A percentile compares a stretch with the other conserved stretches of the same genome.
Evolutionary conservation across 805 yeast genomes (phyloP).

Genomic region (Wickerhamiella brachini): DNA sequence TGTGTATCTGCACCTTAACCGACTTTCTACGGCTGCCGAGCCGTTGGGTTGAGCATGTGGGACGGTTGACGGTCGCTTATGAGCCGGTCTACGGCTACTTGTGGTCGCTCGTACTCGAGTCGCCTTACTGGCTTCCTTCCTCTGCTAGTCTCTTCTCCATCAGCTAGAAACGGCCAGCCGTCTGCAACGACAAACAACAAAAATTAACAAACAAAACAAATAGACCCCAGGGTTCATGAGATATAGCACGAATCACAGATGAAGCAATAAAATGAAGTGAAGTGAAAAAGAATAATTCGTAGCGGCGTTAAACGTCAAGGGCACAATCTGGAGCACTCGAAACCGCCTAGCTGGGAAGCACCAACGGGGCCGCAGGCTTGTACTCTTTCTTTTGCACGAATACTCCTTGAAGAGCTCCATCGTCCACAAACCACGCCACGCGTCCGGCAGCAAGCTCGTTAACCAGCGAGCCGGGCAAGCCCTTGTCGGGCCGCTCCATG

Average conservation of each 20-base stretch:
- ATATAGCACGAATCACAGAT: neutral
- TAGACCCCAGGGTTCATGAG: neutral
- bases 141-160: neutral
- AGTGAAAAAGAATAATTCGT: neutral
- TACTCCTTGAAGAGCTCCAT: slow-evolving; percentile 76
- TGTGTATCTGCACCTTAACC: slow-evolving; percentile 72
- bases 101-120: too few species aligned
- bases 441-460: slow-evolving; percentile 95
- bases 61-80: too few species aligned
- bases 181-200: neutral
- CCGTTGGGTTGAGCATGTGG: slow-evolving; percentile 28
- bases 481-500: slow-evolving; percentile 95
- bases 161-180: neutral
- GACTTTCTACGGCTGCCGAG: slow-evolving; percentile 60
- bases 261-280: neutral
- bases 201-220: neutral
- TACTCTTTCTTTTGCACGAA: slow-evolving; percentile 59
- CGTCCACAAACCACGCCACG: slow-evolving; percentile 95
- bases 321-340: too few species aligned
- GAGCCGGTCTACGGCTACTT: too few species aligned
- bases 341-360: neutral
- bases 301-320: neutral
- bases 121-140: too few species aligned
- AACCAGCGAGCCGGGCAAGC: slow-evolving; percentile 83
- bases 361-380: slow-evolving; percentile 34